Conservation (phyloP, 371 early-diverging fungal genomes). For the Saksenaea vasiformis region DNA sequence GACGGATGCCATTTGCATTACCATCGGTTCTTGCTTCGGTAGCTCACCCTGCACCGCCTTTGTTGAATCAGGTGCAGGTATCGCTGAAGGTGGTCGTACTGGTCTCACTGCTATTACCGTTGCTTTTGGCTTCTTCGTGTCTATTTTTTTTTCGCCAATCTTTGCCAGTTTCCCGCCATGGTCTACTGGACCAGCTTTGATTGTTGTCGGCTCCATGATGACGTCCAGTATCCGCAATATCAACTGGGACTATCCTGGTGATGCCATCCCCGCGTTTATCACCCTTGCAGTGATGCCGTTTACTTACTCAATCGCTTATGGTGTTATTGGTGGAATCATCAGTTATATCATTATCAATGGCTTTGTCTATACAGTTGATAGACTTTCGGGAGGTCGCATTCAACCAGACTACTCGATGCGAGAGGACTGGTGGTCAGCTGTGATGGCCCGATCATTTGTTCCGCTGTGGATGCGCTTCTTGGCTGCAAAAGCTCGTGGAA, state of each 20-base stretch:
- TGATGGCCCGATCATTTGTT: conserved; percentile 26
- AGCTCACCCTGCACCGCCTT: conserved; percentile 74
- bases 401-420: conserved; percentile 37
- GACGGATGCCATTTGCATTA: conserved; percentile 64
- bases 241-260: conserved; percentile 75
- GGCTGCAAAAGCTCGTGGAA: conserved; percentile 27
- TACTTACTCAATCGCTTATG: conserved; percentile 73
- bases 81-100: conserved; percentile 76
- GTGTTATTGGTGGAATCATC: conserved; percentile 64
- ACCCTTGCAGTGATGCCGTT: conserved; percentile 76
- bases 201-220: conserved; percentile 79
- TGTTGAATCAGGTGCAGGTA: conserved; percentile 77
- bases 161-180: conserved; percentile 82
- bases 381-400: conserved; percentile 48
- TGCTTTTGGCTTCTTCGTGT: conserved; percentile 68
- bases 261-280: conserved; percentile 74
- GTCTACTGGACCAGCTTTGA: conserved; percentile 79
- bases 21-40: conserved; percentile 70
- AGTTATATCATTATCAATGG: conserved; percentile 61
- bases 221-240: conserved; percentile 61
- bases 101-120: conserved; percentile 70
- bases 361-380: conserved; percentile 41
- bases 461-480: conserved; percentile 38
- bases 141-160: conserved; percentile 77
- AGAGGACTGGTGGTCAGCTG: conserved; percentile 45